Evolutionary conservation across 164 flowering plant genomes (phyloP).

Genomic region (Macadamia tetraphylla): DNA sequence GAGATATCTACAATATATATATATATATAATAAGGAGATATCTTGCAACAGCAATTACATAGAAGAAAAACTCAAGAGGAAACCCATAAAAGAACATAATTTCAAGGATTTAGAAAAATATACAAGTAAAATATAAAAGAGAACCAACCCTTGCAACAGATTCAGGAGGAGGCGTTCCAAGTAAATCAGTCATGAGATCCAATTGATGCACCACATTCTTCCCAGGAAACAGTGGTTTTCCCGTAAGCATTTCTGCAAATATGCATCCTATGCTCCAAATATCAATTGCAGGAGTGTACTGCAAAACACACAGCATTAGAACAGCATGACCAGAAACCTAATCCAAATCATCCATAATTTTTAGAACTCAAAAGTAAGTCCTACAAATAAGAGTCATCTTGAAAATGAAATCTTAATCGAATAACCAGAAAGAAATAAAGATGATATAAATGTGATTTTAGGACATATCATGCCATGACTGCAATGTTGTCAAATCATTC

Average conservation of each 20-base stretch:
- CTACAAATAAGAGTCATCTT: background rate
- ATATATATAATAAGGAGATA: background rate
- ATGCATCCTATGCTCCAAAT: constrained; percentile 96
- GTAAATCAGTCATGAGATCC: constrained; percentile 82
- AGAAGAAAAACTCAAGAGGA: background rate
- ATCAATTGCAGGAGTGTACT: constrained; percentile 92
- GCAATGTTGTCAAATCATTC: background rate
- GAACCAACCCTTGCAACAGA: constrained; percentile 58
- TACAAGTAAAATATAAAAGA: constrained; percentile 1
- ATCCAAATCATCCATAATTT: background rate
- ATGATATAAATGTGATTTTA: background rate
- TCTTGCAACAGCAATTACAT: background rate
- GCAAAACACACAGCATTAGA: constrained; percentile 26
- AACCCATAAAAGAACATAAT: background rate
- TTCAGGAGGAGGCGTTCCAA: constrained; percentile 70
- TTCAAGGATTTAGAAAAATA: background rate
- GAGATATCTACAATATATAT: background rate
- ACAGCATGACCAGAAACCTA: background rate
- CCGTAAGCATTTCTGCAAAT: constrained; percentile 84
- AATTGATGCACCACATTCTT: constrained; percentile 80
- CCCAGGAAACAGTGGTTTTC: constrained; percentile 84
- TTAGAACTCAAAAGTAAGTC: background rate
- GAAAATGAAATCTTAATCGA: background rate
- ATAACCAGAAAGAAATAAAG: background rate
- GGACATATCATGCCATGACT: background rate